These are phyloP conservation scores for Coemansia sp. DNA, from an alignment of 192 early-diverging fungal species.

Conservation along the genomic window DNA sequence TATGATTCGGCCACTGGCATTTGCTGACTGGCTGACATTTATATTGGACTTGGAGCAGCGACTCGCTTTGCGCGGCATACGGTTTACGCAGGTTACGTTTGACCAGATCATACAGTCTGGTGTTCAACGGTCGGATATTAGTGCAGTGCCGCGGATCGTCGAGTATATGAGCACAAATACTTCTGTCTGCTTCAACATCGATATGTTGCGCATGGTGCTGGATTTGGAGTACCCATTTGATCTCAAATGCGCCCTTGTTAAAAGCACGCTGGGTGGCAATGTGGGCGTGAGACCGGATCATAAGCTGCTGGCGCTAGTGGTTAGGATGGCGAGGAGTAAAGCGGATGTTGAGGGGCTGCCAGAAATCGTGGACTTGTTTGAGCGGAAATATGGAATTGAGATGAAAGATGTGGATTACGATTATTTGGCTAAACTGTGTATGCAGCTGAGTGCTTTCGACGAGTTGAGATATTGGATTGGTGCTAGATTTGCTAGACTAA, in stretches of 20 bases:
- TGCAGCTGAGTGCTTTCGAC: background rate
- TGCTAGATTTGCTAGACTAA: too few relatives aligned
- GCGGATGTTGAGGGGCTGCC: background rate
- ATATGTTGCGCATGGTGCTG: background rate
- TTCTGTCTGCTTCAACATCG: background rate
- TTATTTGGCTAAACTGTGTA: background rate
- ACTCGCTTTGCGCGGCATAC: background rate
- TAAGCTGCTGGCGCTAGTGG: background rate
- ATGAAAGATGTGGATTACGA: background rate
- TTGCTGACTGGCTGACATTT: background rate
- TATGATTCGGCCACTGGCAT: constrained; percentile 15
- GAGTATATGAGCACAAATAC: background rate
- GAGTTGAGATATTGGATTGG: background rate
- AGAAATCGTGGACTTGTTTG: background rate
- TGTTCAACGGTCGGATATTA: background rate
- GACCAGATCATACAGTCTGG: background rate
- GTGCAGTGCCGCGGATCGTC: background rate
- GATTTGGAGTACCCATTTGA: background rate
- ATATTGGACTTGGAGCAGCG: background rate
- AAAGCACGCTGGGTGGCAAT: background rate
- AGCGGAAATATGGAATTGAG: background rate
- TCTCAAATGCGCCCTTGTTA: background rate
- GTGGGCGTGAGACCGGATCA: background rate
- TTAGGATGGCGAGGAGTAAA: background rate
- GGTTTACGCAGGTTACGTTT: background rate